Evolutionary conservation across 257 asterid species (phyloP).

Genomic region (Perilla frutescens): DNA sequence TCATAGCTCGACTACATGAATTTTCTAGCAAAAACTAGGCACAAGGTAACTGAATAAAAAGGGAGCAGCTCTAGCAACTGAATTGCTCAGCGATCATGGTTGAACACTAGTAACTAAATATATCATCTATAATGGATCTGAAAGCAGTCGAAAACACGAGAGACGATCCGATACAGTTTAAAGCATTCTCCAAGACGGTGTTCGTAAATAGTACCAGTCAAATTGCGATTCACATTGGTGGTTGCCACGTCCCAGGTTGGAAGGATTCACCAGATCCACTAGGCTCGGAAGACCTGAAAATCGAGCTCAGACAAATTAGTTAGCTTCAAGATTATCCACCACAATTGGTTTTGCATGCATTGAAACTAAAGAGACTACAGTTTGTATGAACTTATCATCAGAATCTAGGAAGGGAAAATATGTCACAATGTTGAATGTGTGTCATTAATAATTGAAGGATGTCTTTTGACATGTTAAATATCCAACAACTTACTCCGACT

Average conservation of each 20-base stretch:
- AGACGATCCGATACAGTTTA: not conserved
- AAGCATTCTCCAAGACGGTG: not conserved
- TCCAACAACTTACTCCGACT: slow-evolving; percentile 50
- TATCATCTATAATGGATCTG: not conserved
- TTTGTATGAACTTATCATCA: not conserved
- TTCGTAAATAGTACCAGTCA: not conserved
- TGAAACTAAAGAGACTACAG: not conserved
- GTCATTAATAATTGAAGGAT: not conserved
- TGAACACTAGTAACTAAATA: not conserved
- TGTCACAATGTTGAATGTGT: not conserved
- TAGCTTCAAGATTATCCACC: not conserved
- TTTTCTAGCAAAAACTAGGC: slow-evolving; percentile 15
- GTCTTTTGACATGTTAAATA: not conserved
- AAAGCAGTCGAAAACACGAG: not conserved
- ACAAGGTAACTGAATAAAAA: not conserved
- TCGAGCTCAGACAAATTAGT: slow-evolving; percentile 1
- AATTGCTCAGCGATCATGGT: not conserved
- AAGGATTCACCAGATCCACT: slow-evolving; percentile 84
- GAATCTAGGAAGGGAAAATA: not conserved
- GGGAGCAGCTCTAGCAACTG: not conserved
- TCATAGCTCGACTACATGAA: not conserved
- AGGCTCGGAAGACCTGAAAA: slow-evolving; percentile 83
- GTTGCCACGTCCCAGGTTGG: slow-evolving; percentile 97
- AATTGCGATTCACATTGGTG: slow-evolving; percentile 60
- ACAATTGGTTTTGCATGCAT: not conserved